Conservation (phyloP, 2,329 filamentous ascomycete genomes). For the Beauveria australis region DNA sequence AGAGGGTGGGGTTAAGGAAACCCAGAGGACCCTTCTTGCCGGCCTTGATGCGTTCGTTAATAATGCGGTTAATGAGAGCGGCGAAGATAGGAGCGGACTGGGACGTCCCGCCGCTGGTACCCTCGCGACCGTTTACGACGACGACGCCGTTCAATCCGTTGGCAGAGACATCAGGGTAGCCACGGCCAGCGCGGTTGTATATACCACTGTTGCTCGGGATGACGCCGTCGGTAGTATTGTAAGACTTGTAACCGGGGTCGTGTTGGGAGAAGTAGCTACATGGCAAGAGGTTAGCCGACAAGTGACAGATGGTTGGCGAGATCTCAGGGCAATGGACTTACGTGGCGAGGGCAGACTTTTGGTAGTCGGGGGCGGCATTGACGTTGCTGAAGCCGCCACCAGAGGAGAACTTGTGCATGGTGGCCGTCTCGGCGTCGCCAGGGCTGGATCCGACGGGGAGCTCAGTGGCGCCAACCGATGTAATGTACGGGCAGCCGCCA, state of each 20-base stretch:
- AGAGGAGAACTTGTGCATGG: slow-evolving; percentile 30
- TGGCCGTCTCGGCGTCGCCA: slow-evolving; percentile 36
- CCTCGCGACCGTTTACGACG: slow-evolving; percentile 22
- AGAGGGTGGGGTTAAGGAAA: slow-evolving; percentile 19
- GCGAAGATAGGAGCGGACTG: slow-evolving; percentile 14
- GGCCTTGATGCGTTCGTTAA: slow-evolving; percentile 12
- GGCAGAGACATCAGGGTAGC: slow-evolving; percentile 27
- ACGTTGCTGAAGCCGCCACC: slow-evolving; percentile 28
- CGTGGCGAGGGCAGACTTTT: slow-evolving; percentile 28
- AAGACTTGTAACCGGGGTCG: slow-evolving; percentile 19
- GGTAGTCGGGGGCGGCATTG: slow-evolving; percentile 38
- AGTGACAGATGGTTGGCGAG: neutral
- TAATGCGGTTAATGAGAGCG: slow-evolving; percentile 15
- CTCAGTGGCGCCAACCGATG: slow-evolving; percentile 42
- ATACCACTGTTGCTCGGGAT: neutral
- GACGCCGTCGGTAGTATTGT: slow-evolving; percentile 2
- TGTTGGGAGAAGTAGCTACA: slow-evolving; percentile 25
- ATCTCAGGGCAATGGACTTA: neutral
- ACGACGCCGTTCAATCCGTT: slow-evolving; percentile 39
- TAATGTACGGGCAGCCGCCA: slow-evolving; percentile 37
- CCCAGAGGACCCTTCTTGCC: slow-evolving; percentile 29
- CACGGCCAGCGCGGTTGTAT: slow-evolving; percentile 3
- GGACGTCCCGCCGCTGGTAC: slow-evolving; percentile 8
- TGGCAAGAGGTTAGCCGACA: neutral
- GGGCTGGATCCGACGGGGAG: slow-evolving; percentile 29